phyloP scores from a whole-genome alignment of 352 stramenopile species.

The Globisporangium rhizosaccharum region DNA sequence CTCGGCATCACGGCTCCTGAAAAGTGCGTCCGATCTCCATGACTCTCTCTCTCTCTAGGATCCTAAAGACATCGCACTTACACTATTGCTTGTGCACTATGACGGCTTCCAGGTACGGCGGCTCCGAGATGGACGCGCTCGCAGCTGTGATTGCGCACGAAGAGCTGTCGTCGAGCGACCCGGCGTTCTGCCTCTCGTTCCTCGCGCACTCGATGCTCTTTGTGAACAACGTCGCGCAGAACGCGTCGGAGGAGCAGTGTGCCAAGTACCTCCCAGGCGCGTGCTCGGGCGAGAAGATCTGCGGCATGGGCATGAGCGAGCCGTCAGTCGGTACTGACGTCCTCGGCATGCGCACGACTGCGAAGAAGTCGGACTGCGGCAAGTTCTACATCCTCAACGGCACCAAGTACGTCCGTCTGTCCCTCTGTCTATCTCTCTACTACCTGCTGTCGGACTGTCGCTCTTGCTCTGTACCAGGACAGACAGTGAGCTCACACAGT shows the following conservation, averaged over 20 bases:
- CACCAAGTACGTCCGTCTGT: conserved; percentile 50
- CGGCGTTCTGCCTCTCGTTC: conserved; percentile 98
- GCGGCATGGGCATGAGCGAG: conserved; percentile 99
- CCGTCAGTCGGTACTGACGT: conserved; percentile 93
- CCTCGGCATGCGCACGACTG: conserved; percentile 95
- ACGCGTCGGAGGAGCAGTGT: conserved; percentile 87
- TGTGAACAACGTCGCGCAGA: conserved; percentile 90
- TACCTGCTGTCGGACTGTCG: too few relatives aligned
- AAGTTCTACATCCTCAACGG: conserved; percentile 91
- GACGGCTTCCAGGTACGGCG: conserved; percentile 74
- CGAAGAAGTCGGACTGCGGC: conserved; percentile 77
- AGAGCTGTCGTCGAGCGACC: conserved; percentile 96
- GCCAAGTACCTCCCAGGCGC: conserved; percentile 86
- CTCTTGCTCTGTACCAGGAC: too few relatives aligned
- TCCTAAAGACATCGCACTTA: background rate
- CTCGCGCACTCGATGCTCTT: conserved; percentile 93
- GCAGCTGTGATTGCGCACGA: conserved; percentile 94
- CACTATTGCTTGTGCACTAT: background rate
- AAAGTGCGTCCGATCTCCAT: conserved; percentile 55
- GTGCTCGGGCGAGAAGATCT: conserved; percentile 93
- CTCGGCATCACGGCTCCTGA: conserved; percentile 95
- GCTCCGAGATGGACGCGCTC: conserved; percentile 94
- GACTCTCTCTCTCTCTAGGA: background rate
- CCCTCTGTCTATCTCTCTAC: background rate
- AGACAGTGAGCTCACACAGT: background rate